These are phyloP conservation scores for Abelmoschus esculentus DNA, from an alignment of 345 rosid genomes.

Conservation along the genomic window DNA sequence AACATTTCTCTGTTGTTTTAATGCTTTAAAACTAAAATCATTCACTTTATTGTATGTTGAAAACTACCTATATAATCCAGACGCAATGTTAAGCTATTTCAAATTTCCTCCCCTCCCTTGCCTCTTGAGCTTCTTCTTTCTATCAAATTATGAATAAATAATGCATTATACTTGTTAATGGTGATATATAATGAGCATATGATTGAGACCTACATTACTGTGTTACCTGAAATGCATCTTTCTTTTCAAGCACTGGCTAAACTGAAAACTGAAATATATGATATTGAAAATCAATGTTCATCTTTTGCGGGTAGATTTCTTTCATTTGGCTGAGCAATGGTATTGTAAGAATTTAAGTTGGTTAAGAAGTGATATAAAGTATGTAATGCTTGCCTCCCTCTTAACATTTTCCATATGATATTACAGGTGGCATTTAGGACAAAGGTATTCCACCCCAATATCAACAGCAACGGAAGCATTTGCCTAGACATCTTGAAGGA, in stretches of 20 bases:
- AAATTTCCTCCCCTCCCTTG: background rate
- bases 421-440: constrained; percentile 88
- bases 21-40: background rate
- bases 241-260: background rate
- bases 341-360: background rate
- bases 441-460: constrained; percentile 92
- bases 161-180: background rate
- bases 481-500: constrained; percentile 97
- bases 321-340: background rate
- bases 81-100: background rate
- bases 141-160: background rate
- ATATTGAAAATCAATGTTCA: background rate
- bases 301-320: background rate
- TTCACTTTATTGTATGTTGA: background rate
- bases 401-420: background rate
- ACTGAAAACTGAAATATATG: background rate
- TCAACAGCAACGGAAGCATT: constrained; percentile 93
- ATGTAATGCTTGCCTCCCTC: background rate
- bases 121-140: no score
- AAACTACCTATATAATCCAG: no score
- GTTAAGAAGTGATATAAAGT: no score
- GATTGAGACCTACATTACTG: background rate
- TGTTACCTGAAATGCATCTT: background rate
- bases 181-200: background rate
- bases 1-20: background rate